Percentiles rank a stretch among this genome's conserved stretches.
phyloP scores from a whole-genome alignment of 2,329 filamentous ascomycete genomes.

The Niveomyces coronatus region DNA sequence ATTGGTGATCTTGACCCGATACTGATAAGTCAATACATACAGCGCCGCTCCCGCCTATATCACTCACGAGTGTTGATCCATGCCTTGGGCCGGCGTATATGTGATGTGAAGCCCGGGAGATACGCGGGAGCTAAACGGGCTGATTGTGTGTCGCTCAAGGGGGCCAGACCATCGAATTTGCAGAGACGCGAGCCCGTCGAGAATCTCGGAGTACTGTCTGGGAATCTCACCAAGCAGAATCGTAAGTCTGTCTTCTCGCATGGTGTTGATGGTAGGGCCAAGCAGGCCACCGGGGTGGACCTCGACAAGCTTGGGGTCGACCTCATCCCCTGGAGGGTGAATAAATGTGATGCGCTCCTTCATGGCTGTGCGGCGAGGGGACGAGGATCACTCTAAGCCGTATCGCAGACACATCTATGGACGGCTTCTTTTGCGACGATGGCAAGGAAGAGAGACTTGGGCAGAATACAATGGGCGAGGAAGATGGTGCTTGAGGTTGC shows the following conservation, averaged over 20 bases:
- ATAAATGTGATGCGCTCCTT: conserved; percentile 73
- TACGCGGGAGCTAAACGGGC: conserved; percentile 64
- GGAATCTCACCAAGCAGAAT: conserved; percentile 65
- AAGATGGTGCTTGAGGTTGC: too few species aligned
- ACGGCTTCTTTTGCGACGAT: too few species aligned
- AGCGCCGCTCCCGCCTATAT: background rate
- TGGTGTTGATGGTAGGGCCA: conserved; percentile 48
- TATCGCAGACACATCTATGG: background rate
- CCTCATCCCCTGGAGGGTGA: conserved; percentile 49
- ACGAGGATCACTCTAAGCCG: background rate
- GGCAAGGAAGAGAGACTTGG: too few species aligned
- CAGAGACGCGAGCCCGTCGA: conserved; percentile 58
- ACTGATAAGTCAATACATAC: background rate
- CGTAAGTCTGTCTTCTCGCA: conserved; percentile 72
- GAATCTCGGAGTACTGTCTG: conserved; percentile 47
- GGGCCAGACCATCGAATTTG: conserved; percentile 71
- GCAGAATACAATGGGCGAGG: too few species aligned
- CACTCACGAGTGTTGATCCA: conserved; percentile 15
- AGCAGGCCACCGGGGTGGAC: conserved; percentile 46
- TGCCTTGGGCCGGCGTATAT: conserved; percentile 45
- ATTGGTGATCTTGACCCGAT: conserved; percentile 26
- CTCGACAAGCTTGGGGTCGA: conserved; percentile 54
- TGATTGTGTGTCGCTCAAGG: conserved; percentile 43
- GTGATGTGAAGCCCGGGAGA: conserved; percentile 76
- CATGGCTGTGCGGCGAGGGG: conserved; percentile 35